Conservation (phyloP, 2,329 filamentous ascomycete genomes). For the Penicillium thymicola region DNA sequence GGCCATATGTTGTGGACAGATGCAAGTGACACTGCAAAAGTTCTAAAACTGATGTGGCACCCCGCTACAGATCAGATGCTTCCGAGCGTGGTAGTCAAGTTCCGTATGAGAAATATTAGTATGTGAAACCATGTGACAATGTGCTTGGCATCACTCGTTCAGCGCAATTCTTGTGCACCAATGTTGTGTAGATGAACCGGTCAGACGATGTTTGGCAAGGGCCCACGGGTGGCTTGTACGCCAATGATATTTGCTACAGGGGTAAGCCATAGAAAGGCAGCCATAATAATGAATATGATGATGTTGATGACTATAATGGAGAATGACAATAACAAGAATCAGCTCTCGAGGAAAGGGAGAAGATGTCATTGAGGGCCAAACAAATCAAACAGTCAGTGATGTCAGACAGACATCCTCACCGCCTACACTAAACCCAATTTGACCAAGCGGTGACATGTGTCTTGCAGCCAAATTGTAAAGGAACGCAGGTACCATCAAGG, state of each 20-base stretch:
- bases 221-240: slow-evolving; percentile 37
- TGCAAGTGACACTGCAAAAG: slow-evolving; percentile 27
- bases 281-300: background rate
- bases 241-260: slow-evolving; percentile 19
- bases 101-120: slow-evolving; percentile 43
- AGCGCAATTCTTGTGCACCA: slow-evolving; percentile 44
- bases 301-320: background rate
- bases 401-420: background rate
- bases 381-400: background rate
- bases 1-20: slow-evolving; percentile 52
- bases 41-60: slow-evolving; percentile 29
- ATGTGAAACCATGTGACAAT: background rate
- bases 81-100: slow-evolving; percentile 41
- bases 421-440: slow-evolving; percentile 13
- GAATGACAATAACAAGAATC: background rate
- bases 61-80: slow-evolving; percentile 47
- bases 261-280: background rate
- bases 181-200: slow-evolving; percentile 43
- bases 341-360: background rate
- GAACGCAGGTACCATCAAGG: slow-evolving; percentile 4
- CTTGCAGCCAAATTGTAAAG: background rate
- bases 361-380: background rate
- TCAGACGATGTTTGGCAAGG: slow-evolving; percentile 51
- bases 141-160: slow-evolving; percentile 48
- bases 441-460: slow-evolving; percentile 5